Evolutionary conservation across 2,329 filamentous ascomycete genomes (phyloP), one percentile per base, ranked within the genome.

Genomic region (Myriangium duriaei): DNA sequence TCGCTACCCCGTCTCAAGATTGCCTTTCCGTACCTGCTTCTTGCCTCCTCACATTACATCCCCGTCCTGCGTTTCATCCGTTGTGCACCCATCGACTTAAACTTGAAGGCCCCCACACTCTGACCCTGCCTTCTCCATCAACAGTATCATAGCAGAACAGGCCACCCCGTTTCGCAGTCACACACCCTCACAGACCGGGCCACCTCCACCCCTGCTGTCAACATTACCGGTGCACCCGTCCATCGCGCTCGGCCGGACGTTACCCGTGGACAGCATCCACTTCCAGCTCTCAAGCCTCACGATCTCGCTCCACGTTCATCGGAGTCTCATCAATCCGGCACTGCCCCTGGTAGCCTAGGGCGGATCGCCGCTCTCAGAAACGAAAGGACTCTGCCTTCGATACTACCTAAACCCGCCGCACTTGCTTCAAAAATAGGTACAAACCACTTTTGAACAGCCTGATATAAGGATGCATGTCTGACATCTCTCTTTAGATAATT

Each of bases 121-220:
- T 26, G 21, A 26, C 21, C 21, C 21, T 26, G 21, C 21, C 7
- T n/a, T 26, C n/a, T n/a, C n/a, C 21, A 7, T 26, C 30, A 17
- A 24, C 36, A 39, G 36, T 30, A 39, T 39, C 36, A 39, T 28
- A 34, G 17, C 9, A 39, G 36, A 39, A 7, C 32, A 13, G 32
- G 21, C 28, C 36, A 39, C 30, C 30, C 36, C 24, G 35, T 14
- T 39, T 30, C 30, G 29, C 36, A 34, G 32, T 34, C 32, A 18
- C n/a, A 10, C n/a, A 9, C 9, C 7, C 32, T n/a, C 7, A 26
- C 21, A 7, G 21, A 26, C n/a, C 21, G 21, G n/a, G 21, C n/a
- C 21, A 7, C n/a, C 7, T n/a, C 7, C 21, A 26, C 21, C n/a
- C 21, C 21, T 26, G 21, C 21, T n/a, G 21, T 26, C 21, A n/a